phyloP scores from a whole-genome alignment of 2,329 filamentous ascomycete genomes.

The Nemania sp. region DNA sequence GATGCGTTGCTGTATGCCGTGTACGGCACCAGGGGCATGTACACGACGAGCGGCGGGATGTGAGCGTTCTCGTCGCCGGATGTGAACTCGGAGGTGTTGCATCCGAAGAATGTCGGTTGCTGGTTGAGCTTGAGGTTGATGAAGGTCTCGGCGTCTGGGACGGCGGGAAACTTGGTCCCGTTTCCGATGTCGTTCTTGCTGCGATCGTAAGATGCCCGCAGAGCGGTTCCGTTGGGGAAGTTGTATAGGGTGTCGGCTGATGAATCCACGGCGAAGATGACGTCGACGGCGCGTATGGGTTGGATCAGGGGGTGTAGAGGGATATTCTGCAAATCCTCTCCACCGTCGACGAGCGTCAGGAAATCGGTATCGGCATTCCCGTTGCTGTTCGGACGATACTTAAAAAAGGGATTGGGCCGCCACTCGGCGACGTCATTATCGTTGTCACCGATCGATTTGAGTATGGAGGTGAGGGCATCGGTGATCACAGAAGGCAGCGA shows the following conservation, averaged over 20 bases:
- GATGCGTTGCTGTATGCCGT: slow-evolving; percentile 75
- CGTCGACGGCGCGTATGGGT: slow-evolving; percentile 70
- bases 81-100: slow-evolving; percentile 64
- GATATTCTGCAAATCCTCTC: slow-evolving; percentile 77
- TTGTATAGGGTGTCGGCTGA: slow-evolving; percentile 69
- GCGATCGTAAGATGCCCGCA: slow-evolving; percentile 75
- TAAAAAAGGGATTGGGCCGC: slow-evolving; percentile 74
- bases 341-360: slow-evolving; percentile 77
- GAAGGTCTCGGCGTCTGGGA: slow-evolving; percentile 77
- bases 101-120: slow-evolving; percentile 80
- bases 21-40: slow-evolving; percentile 86
- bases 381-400: slow-evolving; percentile 63
- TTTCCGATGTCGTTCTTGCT: slow-evolving; percentile 60
- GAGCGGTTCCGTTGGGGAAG: slow-evolving; percentile 78
- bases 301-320: slow-evolving; percentile 79
- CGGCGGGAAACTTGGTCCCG: slow-evolving; percentile 69
- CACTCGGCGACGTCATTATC: slow-evolving; percentile 76
- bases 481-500: slow-evolving; percentile 54
- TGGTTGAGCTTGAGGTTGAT: slow-evolving; percentile 76
- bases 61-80: slow-evolving; percentile 34
- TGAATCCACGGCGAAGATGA: slow-evolving; percentile 79
- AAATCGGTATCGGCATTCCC: slow-evolving; percentile 54
- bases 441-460: slow-evolving; percentile 57
- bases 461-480: slow-evolving; percentile 53
- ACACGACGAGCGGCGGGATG: slow-evolving; percentile 72